Conservation (phyloP, 2,329 filamentous ascomycete species). For the Pseudocercospora eumusae region DNA sequence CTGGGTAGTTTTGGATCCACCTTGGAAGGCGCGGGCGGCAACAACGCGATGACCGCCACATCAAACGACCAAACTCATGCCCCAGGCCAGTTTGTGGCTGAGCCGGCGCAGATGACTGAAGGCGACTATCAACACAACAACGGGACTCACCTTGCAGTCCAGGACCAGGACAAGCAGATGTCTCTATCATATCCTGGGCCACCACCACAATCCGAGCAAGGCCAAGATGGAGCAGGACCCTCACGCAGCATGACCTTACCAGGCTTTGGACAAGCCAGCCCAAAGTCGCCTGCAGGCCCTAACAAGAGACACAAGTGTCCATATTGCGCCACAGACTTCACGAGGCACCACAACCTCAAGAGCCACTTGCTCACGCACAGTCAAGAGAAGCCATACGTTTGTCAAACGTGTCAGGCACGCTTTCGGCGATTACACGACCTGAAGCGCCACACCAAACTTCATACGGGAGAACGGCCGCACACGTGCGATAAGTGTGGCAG, state of each 20-base stretch:
- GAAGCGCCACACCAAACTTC: slow-evolving; percentile 93
- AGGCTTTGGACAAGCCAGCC: slow-evolving; percentile 56
- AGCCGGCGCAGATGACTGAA: slow-evolving; percentile 42
- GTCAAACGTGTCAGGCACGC: slow-evolving; percentile 86
- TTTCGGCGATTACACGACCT: slow-evolving; percentile 92
- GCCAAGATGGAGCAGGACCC: slow-evolving; percentile 54
- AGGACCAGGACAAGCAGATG: slow-evolving; percentile 55
- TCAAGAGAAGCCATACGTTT: slow-evolving; percentile 96
- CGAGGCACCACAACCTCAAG: slow-evolving; percentile 94
- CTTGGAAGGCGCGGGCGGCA: slow-evolving; percentile 49
- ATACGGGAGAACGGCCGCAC: slow-evolving; percentile 93
- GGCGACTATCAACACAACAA: slow-evolving; percentile 37
- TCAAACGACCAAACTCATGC: slow-evolving; percentile 54
- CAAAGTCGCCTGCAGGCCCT: slow-evolving; percentile 60
- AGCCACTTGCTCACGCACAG: slow-evolving; percentile 96
- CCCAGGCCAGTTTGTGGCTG: slow-evolving; percentile 38
- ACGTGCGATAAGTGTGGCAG: slow-evolving; percentile 93
- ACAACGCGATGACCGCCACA: slow-evolving; percentile 47
- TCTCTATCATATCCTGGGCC: slow-evolving; percentile 66
- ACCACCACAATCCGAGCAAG: slow-evolving; percentile 46
- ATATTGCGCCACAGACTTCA: slow-evolving; percentile 95
- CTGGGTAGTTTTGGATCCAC: slow-evolving; percentile 55
- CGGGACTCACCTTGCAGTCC: slow-evolving; percentile 28
- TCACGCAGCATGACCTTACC: slow-evolving; percentile 60
- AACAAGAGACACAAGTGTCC: slow-evolving; percentile 94